A percentile compares a stretch with the other conserved stretches of the same genome.
These are phyloP conservation scores for Lentinula aciculospora DNA, from an alignment of 768 basidiomycete genomes.

Conservation along the genomic window DNA sequence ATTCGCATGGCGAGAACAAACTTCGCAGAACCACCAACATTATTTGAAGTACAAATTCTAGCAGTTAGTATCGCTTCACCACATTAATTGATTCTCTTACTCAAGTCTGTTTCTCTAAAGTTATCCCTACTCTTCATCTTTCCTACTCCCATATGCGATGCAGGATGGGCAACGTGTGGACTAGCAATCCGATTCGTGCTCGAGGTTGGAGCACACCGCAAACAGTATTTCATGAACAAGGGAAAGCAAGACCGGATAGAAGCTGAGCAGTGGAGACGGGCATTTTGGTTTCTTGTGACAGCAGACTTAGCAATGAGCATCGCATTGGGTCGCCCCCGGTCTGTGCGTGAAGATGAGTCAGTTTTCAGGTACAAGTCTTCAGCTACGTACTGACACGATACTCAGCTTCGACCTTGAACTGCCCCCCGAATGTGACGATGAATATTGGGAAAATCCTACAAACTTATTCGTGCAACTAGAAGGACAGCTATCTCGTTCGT, in stretches of 20 bases:
- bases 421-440: slow-evolving; percentile 51
- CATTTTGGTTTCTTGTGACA: slow-evolving; percentile 8
- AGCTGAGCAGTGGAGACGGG: slow-evolving; percentile 9
- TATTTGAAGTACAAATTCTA: slow-evolving; percentile 33
- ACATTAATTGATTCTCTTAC: slow-evolving; percentile 14
- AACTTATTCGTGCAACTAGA: slow-evolving; percentile 6
- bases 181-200: slow-evolving; percentile 32
- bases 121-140: slow-evolving; percentile 22
- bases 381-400: background rate
- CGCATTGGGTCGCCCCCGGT: slow-evolving; percentile 45
- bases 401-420: slow-evolving; percentile 36
- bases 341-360: slow-evolving; percentile 35
- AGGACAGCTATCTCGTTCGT: background rate
- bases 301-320: slow-evolving; percentile 7
- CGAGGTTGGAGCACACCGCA: slow-evolving; percentile 39
- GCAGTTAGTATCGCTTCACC: slow-evolving; percentile 19
- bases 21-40: slow-evolving; percentile 22
- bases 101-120: slow-evolving; percentile 1
- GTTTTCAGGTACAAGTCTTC: background rate
- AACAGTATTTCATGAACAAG: slow-evolving; percentile 15
- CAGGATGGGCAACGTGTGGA: slow-evolving; percentile 29
- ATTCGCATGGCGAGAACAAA: slow-evolving; percentile 26
- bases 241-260: background rate
- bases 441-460: slow-evolving; percentile 15
- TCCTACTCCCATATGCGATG: slow-evolving; percentile 19